Evolutionary conservation across 768 basidiomycete species (phyloP), one percentile per base, ranked within the genome.

Genomic region (Rhodotorula paludigena): DNA sequence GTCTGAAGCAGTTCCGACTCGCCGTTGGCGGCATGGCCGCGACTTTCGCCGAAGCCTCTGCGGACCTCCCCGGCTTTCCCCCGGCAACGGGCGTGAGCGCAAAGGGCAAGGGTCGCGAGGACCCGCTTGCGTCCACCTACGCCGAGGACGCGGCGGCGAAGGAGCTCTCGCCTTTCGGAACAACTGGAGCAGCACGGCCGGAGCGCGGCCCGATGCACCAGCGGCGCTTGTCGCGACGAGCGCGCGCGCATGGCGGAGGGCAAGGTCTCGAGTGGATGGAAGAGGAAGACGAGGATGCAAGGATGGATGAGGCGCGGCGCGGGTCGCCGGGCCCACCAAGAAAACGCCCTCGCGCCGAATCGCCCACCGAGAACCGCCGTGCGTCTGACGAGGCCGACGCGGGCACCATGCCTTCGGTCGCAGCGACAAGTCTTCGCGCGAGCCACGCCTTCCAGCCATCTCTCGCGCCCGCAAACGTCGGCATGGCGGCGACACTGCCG

Each of bases 321-420:
- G 7, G 9, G 16, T 69, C 71, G 20, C 64, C 66, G 3, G 67
- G 67, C 3, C 71, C 68, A 6, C 68, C 71, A 4, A 57, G 71
- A 5, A 72, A 72, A 23, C 66, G 71, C 3, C 51, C 60, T 1
- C 48, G 71, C 36, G 60, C 66, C 23, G 47, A 61, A 2, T 59
- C 66, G 25, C 23, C 36, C 18, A 3, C 49, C 6, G 23, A 35
- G 30, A 48, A 41, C 23, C 58, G 3, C 11, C 36, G 11, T 14
- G 15, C 44, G 10, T 48, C 61, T 11, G 42, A n/a, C 53, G 49
- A 60, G 41, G 51, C 45, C n/a, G 64, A 54, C 14, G 33, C 20
- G n/a, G 47, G 25, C 47, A 28, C 47, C 2, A 25, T 48, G 47
- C 47, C n/a, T 15, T 23, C 49, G 18, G 57, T 39, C 21, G 28